These are phyloP conservation scores for Penicillium taxi DNA, from an alignment of 495 filamentous ascomycete genomes.

Conservation along the genomic window DNA sequence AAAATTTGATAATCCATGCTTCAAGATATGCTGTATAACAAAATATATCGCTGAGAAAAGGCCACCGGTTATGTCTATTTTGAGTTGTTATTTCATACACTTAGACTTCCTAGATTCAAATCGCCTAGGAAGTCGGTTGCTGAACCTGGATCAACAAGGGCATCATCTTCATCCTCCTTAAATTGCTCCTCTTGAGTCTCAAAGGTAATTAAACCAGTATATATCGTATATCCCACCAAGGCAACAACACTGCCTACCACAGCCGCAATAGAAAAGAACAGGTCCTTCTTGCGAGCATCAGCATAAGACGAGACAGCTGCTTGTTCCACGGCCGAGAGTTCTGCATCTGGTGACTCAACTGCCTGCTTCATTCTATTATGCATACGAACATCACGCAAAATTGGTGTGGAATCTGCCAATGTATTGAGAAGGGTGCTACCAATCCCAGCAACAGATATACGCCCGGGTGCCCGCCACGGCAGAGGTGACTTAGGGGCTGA, in stretches of 20 bases:
- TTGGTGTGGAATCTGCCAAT: conserved; percentile 34
- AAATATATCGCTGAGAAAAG: too few relatives aligned
- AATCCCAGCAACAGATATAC: conserved; percentile 26
- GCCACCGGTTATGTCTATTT: too few relatives aligned
- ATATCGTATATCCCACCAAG: conserved; percentile 35
- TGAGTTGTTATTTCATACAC: too few relatives aligned
- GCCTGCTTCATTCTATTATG: conserved; percentile 29
- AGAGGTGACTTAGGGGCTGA: conserved; percentile 15
- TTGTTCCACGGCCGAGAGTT: conserved; percentile 20
- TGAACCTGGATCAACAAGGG: conserved; percentile 10
- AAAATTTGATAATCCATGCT: too few relatives aligned
- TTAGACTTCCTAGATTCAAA: too few relatives aligned
- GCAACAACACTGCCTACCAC: conserved; percentile 30
- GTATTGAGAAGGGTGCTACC: conserved; percentile 32
- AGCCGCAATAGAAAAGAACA: conserved; percentile 31
- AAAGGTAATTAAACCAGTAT: conserved; percentile 24
- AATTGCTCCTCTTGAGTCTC: conserved; percentile 6
- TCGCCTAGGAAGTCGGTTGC: conserved; percentile 18
- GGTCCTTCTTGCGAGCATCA: conserved; percentile 25
- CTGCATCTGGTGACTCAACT: conserved; percentile 22
- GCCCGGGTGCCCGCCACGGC: conserved; percentile 32
- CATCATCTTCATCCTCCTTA: conserved; percentile 15
- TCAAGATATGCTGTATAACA: too few relatives aligned
- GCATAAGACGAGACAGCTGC: conserved; percentile 20
- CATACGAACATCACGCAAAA: conserved; percentile 30